These are phyloP conservation scores for Alternaria sp. DNA, from an alignment of 2,329 filamentous ascomycete genomes.

Conservation along the genomic window DNA sequence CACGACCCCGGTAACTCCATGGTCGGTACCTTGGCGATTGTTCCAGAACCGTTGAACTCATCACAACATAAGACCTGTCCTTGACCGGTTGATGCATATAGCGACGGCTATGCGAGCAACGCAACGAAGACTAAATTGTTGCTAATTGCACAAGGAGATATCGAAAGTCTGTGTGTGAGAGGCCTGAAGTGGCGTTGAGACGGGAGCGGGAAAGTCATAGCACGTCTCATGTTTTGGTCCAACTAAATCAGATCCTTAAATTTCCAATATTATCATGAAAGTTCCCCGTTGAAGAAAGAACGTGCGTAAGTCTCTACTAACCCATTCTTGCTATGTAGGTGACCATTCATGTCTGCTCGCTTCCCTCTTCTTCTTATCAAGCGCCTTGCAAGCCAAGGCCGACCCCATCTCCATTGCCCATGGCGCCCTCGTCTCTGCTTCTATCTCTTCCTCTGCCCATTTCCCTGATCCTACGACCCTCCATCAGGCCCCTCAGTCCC, in stretches of 20 bases:
- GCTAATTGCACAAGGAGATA: background rate
- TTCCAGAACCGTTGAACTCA: background rate
- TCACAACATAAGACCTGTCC: background rate
- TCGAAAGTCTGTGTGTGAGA: background rate
- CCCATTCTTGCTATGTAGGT: slow-evolving; percentile 23
- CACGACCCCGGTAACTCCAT: background rate
- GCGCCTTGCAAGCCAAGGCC: slow-evolving; percentile 41
- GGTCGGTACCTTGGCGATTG: background rate
- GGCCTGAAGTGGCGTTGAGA: background rate
- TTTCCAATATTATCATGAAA: slow-evolving; percentile 8
- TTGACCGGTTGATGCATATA: background rate
- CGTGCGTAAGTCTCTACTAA: slow-evolving; percentile 9
- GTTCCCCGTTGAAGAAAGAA: slow-evolving; percentile 9
- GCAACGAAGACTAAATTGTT: background rate
- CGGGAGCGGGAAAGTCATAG: background rate
- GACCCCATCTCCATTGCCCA: slow-evolving; percentile 37
- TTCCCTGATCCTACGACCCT: slow-evolving; percentile 85
- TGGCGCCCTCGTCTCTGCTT: slow-evolving; percentile 39
- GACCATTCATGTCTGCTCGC: slow-evolving; percentile 8
- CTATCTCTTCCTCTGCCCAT: slow-evolving; percentile 59
- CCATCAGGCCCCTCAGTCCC: slow-evolving; percentile 91
- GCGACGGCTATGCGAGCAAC: background rate
- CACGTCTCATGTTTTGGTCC: slow-evolving; percentile 1
- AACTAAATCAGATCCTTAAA: background rate
- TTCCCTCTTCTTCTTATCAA: slow-evolving; percentile 10